These are phyloP conservation scores for Cutaneotrichosporon sp. DNA, from an alignment of 1,284 basidiomycete species.

Conservation along the genomic window DNA sequence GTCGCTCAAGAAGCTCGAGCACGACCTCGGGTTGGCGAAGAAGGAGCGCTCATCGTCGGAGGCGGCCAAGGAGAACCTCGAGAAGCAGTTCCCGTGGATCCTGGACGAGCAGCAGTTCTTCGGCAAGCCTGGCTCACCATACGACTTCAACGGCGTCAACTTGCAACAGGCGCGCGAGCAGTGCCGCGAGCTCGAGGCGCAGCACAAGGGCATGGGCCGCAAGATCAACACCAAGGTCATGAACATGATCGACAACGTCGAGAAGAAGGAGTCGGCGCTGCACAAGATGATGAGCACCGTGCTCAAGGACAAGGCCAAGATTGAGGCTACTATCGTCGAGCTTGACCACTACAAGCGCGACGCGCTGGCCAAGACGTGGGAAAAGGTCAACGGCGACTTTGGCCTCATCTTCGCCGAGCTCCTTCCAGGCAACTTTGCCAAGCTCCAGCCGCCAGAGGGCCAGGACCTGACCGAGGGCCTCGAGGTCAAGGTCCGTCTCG, in stretches of 20 bases:
- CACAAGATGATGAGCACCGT: slow-evolving; percentile 90
- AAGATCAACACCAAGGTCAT: slow-evolving; percentile 95
- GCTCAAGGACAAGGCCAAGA: slow-evolving; percentile 92
- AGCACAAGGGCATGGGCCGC: slow-evolving; percentile 86
- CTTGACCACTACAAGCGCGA: slow-evolving; percentile 94
- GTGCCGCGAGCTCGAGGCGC: slow-evolving; percentile 73
- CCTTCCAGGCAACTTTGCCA: slow-evolving; percentile 94
- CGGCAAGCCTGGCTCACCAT: slow-evolving; percentile 76
- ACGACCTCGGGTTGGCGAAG: slow-evolving; percentile 57
- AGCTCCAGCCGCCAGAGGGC: slow-evolving; percentile 89
- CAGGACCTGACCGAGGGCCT: slow-evolving; percentile 92
- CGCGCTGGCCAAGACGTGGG: slow-evolving; percentile 91
- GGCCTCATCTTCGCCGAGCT: slow-evolving; percentile 96
- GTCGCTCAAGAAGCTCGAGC: slow-evolving; percentile 62
- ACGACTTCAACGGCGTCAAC: slow-evolving; percentile 78
- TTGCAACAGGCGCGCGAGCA: slow-evolving; percentile 66
- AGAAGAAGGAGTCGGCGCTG: slow-evolving; percentile 86
- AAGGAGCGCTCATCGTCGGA: slow-evolving; percentile 62
- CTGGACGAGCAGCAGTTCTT: slow-evolving; percentile 81
- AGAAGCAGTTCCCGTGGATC: slow-evolving; percentile 89
- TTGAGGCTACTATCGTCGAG: slow-evolving; percentile 90
- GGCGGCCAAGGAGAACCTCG: slow-evolving; percentile 60
- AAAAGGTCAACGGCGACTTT: slow-evolving; percentile 93
- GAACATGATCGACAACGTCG: slow-evolving; percentile 93
- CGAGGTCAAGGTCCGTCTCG: slow-evolving; percentile 97